Percentiles rank a stretch among this genome's conserved stretches.
These are phyloP conservation scores for Fonsecaea nubica DNA, from an alignment of 2,329 filamentous ascomycete genomes.

Conservation along the genomic window DNA sequence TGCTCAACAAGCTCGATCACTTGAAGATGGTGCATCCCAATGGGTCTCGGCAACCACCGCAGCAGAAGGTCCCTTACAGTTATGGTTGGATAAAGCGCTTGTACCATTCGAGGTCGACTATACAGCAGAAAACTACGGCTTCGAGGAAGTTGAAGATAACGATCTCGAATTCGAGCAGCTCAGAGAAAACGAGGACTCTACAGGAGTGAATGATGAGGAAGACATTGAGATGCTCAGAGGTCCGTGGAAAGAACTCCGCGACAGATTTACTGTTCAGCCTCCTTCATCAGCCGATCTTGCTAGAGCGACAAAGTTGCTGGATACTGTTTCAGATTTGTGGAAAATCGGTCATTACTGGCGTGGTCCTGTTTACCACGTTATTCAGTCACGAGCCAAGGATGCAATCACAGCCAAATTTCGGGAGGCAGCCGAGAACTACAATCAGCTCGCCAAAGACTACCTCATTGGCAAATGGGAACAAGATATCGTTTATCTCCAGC, in stretches of 20 bases:
- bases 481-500: slow-evolving; percentile 66
- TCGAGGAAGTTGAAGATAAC: slow-evolving; percentile 66
- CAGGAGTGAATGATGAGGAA: slow-evolving; percentile 58
- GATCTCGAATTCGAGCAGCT: slow-evolving; percentile 65
- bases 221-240: slow-evolving; percentile 62
- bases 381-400: slow-evolving; percentile 64
- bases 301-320: slow-evolving; percentile 45
- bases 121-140: slow-evolving; percentile 57
- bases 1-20: slow-evolving; percentile 66
- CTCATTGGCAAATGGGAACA: slow-evolving; percentile 66
- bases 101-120: slow-evolving; percentile 54
- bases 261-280: slow-evolving; percentile 47
- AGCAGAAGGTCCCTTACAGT: slow-evolving; percentile 51
- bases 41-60: slow-evolving; percentile 50
- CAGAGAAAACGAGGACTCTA: slow-evolving; percentile 66
- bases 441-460: slow-evolving; percentile 57
- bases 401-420: slow-evolving; percentile 57
- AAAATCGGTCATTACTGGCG: slow-evolving; percentile 63
- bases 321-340: slow-evolving; percentile 63
- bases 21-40: slow-evolving; percentile 57
- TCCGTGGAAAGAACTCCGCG: slow-evolving; percentile 50
- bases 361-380: slow-evolving; percentile 69
- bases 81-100: slow-evolving; percentile 65
- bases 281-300: slow-evolving; percentile 43
- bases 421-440: slow-evolving; percentile 58